Evolutionary conservation across 1,284 basidiomycete species (phyloP), one percentile per base, ranked within the genome.

Genomic region (Apiotrichum montevideense): DNA sequence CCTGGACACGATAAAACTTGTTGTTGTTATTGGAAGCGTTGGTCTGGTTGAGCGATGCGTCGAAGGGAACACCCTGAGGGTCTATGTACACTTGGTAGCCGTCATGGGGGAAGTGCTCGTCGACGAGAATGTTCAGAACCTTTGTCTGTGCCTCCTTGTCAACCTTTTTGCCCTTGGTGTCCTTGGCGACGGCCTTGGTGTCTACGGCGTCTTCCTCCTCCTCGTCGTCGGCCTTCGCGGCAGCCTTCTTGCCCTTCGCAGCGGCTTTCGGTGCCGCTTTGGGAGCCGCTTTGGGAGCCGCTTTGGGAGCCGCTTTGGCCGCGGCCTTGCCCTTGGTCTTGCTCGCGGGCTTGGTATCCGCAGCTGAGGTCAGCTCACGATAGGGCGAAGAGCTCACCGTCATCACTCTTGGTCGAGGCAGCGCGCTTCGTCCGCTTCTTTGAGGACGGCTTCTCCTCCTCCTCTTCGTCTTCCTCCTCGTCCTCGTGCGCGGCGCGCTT

Each of bases 11-110:
- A 53, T 63, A 63, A 34, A 61, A 84, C 83, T 85, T 85, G 75
- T 85, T 85, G 61, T 83, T 82, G 71, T 85, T 82, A 59, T 78
- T 80, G 41, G 78, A 79, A 21, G 85, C 78, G 63, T 85, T 80
- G 1, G 84, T 85, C 70, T 86, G 84, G 69, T 85, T 85, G 56
- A 86, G 79, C 78, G 83, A 84, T n/a, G 82, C 84, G 67, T 86
- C 85, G 80, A 81, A 86, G 11, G 84, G 79, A 35, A 70, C 78
- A 45, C 80, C 79, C 2, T 61, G 68, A 47, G 8, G 8, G 13
- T 79, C 78, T 35, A 72, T 68, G 59, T 81, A 83, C 9, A 86
- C 84, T 66, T 84, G 77, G 65, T 85, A 52, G 40, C 5, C 34
- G 29, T 4, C 5, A 15, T 55, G 50, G 6, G 3, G 8, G 42